Base-by-base conservation (phyloP, 176 grass and related monocot species). In the Lolium multiflorum region DNA sequence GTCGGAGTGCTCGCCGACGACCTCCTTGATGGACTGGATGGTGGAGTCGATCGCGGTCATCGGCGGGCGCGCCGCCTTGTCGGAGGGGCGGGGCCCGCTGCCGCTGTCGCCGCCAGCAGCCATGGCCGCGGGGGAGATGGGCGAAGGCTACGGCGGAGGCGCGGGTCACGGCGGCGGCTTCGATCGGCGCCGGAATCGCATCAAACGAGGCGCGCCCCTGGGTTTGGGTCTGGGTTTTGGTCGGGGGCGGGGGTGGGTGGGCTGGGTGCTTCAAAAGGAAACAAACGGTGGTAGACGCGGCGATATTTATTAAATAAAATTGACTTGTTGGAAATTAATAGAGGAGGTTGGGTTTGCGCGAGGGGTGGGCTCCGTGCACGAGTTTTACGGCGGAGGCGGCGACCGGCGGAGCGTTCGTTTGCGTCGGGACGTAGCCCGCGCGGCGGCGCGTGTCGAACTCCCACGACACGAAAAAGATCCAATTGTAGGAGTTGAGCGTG, bases 1-100 rank as follows among this genome's bases (percentile, higher is more conserved):
- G 31, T 98, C 96, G 61, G 93, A 98, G 92, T 96, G 96, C 50
- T 93, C 86, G 38, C 81, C 88, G 81, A 98, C 91, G 81, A 94
- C 89, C 79, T 98, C 93, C 90, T 94, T 98, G 92, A 97, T 97
- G 43, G 88, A 97, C 82, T 93, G 85, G 78, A 97, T 89, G 48
- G 94, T 89, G 61, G 71, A 87, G 52, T 84, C 85, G 76, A 94
- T 88, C 62, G 85, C 75, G 21, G 78, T 62, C 15, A 78, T 54
- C 75, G 85, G 64, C 25, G 82, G 24, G 68, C 82, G 77, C 58
- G 38, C 47, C 85, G 62, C 76, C 82, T 47, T 75, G 58, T 57
- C 82, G 37, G 82, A 64, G 3, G 73, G 25, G 10, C 88, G 82
- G 5, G 58, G 58, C 51, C 59, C 90, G 80, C 82, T 71, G 77